phyloP scores from a whole-genome alignment of 1,284 basidiomycete species.

The Trichosporon inkin region DNA sequence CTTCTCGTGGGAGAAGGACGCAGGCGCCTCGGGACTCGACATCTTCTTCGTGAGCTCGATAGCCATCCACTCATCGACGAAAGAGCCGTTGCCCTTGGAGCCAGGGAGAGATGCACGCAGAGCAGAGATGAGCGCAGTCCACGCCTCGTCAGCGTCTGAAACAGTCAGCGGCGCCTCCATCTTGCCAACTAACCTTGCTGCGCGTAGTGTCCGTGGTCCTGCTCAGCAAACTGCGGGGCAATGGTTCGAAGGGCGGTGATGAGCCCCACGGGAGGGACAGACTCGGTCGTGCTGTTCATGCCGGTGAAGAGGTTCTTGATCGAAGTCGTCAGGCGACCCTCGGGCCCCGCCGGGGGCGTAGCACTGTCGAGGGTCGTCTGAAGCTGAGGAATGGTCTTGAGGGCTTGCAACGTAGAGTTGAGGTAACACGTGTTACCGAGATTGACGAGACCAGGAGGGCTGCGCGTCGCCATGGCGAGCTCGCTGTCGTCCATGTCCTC shows the following conservation, averaged over 20 bases:
- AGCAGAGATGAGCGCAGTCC: constrained; percentile 74
- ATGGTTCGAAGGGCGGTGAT: constrained; percentile 67
- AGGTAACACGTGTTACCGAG: constrained; percentile 62
- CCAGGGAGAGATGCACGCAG: constrained; percentile 62
- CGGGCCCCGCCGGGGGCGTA: constrained; percentile 36
- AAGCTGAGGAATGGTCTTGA: constrained; percentile 85
- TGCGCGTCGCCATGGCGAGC: constrained; percentile 69
- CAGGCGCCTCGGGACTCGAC: constrained; percentile 68
- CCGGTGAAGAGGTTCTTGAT: constrained; percentile 68
- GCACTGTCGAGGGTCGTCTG: constrained; percentile 58
- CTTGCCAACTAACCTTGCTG: constrained; percentile 67
- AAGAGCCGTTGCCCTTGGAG: constrained; percentile 50
- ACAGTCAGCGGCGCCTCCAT: not conserved
- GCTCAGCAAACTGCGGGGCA: constrained; percentile 89
- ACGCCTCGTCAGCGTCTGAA: constrained; percentile 92
- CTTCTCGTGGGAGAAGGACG: constrained; percentile 63
- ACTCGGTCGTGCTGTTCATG: constrained; percentile 72
- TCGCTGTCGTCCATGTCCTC: constrained; percentile 79
- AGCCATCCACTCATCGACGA: constrained; percentile 81
- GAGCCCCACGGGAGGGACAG: constrained; percentile 71
- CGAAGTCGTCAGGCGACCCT: constrained; percentile 53
- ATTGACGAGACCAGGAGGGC: constrained; percentile 39
- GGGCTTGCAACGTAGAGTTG: constrained; percentile 88
- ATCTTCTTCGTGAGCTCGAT: constrained; percentile 77
- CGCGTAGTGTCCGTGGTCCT: constrained; percentile 63